Base-by-base conservation (phyloP, 768 basidiomycete species). In the Phylloporus sp. region DNA sequence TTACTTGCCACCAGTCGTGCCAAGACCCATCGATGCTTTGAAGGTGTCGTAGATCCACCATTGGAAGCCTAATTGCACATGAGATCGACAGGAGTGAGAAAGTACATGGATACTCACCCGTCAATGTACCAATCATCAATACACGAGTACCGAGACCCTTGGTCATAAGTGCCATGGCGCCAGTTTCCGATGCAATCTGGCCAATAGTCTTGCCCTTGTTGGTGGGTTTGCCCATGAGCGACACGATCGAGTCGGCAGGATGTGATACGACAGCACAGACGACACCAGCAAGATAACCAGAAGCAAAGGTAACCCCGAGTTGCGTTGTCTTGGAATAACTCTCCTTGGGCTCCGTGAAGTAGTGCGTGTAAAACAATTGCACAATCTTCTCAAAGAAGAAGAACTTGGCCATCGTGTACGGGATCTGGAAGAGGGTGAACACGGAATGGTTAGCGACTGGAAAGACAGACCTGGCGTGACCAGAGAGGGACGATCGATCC, bases 381-480 rank as follows among this genome's bases (percentile, higher is more conserved):
- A 88, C 90, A 61, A 88, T 88, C 78, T 86, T 85, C 71, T 94
- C 91, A 70, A 86, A 95, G 81, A 91, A 92, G 82, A 82, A 91
- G 83, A 97, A 97, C 75, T 97, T 97, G 78, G 93, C 93, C 93
- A 97, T 95, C 64, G 94, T 97, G 80, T 97, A 97, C 48, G 94
- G 94, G 64, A 51, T 51, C 50, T 51, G 6, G 22, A 5, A 20
- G 10, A 7, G 2, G 12, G 23, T 38, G 2, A 38, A 2, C 36
- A 38, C 12, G 16, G 12, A 34, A 18, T 20, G 36, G 20, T n/a
- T n/a, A 38, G 11, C 18, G 20, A 20, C 9, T 4, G 36, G 20
- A 3, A 1, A n/a, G 28, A 24, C 29, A 1, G 4, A 51, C 50
- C 50, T 51, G 89, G 67, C 89, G 88, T 35, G 89, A 91, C 89